Evolutionary conservation across 306 rosid genomes (phyloP), one percentile per base, ranked within the genome.

Genomic region (Fragaria iinumae): DNA sequence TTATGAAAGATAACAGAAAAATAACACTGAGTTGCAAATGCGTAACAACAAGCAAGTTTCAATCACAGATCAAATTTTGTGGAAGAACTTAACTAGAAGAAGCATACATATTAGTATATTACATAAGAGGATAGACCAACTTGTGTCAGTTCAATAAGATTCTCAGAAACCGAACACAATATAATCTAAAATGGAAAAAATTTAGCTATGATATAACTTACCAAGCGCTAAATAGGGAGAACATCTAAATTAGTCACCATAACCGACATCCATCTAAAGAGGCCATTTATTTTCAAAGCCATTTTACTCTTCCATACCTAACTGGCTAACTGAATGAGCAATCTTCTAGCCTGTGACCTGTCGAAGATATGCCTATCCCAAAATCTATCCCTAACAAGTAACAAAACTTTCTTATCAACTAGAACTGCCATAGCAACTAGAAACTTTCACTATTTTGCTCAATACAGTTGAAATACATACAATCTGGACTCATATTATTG

Each of bases 401-500:
- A 25, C 27, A 38, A 43, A 43, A 43, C 45, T 8, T 43, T 8
- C 45, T 27, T 43, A 68, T 43, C 72, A n/a, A 4, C 25, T 20
- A 43, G n/a, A 5, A 43, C 10, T 43, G 8, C 45, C 45, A 48
- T 41, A 68, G 43, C 72, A n/a, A 10, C 25, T 20, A 43, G n/a
- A 11, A 68, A 43, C 10, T 41, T 43, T 23, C 29, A 21, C 55
- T 43, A n/a, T 20, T 10, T 44, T 43, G 17, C 72, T 25, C 53
- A 36, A n/a, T 5, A 39, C 52, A 67, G 52, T 41, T 41, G 4
- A 39, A 20, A 41, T 18, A n/a, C 29, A 20, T 23, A 50, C 17
- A 38, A 59, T 76, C 66, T 17, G 53, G 66, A 76, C 23, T 50
- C 39, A 50, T 50, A 20, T 50, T 39, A 36, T 67, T 39, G 41